A percentile compares a stretch with the other conserved stretches of the same genome.
Conservation (phyloP, 2,329 filamentous ascomycete species). For the Coniochaeta prunicola region DNA sequence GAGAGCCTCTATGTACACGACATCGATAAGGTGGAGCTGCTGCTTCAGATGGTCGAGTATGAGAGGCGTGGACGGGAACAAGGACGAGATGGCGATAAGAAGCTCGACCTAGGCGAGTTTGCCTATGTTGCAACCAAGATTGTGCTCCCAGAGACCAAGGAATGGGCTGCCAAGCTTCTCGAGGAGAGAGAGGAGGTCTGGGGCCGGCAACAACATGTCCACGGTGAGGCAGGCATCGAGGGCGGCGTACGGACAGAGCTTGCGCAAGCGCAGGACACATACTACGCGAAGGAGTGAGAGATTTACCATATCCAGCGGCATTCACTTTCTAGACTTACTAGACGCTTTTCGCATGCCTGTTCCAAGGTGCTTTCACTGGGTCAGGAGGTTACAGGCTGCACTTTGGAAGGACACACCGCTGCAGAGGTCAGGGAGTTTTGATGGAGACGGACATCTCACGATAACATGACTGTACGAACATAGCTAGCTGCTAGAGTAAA, state of each 20-base stretch:
- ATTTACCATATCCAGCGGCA: neutral
- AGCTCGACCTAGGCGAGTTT: conserved; percentile 79
- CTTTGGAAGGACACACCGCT: neutral
- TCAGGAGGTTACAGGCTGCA: neutral
- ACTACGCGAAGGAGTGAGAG: conserved; percentile 28
- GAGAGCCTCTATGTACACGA: conserved; percentile 93
- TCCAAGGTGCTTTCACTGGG: neutral
- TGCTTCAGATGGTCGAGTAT: conserved; percentile 95
- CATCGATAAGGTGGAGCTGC: conserved; percentile 91
- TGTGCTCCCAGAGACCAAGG: conserved; percentile 67
- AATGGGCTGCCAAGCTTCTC: conserved; percentile 72
- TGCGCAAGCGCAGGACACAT: conserved; percentile 37
- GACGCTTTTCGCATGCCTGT: neutral
- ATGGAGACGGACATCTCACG: neutral
- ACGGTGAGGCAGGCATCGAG: conserved; percentile 34
- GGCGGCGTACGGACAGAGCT: conserved; percentile 30
- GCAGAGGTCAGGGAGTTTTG: neutral
- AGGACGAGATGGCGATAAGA: conserved; percentile 30
- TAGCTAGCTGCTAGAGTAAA: neutral
- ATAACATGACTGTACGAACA: neutral
- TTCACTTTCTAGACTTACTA: neutral
- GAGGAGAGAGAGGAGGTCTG: conserved; percentile 70
- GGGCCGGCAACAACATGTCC: conserved; percentile 41
- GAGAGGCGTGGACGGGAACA: conserved; percentile 53
- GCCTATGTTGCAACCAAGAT: conserved; percentile 69